Percentiles rank a stretch among this genome's conserved stretches.
Evolutionary conservation across 352 stramenopile genomes (phyloP).

Genomic region (Stramenopiles sp.): DNA sequence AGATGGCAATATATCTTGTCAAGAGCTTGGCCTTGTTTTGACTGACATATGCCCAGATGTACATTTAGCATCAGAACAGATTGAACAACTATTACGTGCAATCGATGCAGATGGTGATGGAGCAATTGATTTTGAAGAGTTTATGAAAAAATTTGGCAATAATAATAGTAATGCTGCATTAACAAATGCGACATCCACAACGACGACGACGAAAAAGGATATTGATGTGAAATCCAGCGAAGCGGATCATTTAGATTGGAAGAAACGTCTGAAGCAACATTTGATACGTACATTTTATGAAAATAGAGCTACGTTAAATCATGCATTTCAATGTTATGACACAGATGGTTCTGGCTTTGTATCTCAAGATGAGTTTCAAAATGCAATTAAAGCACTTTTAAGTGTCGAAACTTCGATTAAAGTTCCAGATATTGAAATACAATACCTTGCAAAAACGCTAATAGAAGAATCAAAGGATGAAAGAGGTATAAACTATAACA

Average conservation of each 20-base stretch:
- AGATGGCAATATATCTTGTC: neutral
- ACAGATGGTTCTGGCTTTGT: neutral
- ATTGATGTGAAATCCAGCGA: neutral
- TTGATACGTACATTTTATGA: conserved; percentile 3
- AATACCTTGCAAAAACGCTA: neutral
- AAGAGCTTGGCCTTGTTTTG: neutral
- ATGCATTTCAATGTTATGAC: conserved; percentile 1
- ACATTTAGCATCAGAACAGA: conserved; percentile 28
- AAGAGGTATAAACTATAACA: neutral
- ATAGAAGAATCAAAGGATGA: neutral
- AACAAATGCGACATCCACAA: no score
- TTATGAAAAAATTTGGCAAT: conserved; percentile 54
- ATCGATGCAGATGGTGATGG: conserved; percentile 68
- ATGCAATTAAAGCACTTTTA: neutral
- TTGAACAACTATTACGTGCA: conserved; percentile 55
- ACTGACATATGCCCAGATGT: neutral
- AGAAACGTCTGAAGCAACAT: neutral
- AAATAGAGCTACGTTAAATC: neutral
- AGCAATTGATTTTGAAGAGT: conserved; percentile 75
- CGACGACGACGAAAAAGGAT: no score
- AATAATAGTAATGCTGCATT: neutral
- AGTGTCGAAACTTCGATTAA: neutral
- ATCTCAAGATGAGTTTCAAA: neutral
- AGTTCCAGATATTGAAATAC: neutral
- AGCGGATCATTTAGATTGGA: neutral